Percentiles rank a stretch among this genome's conserved stretches.
Conservation (phyloP, 2,329 filamentous ascomycete species). For the Curvularia verruculosa region DNA sequence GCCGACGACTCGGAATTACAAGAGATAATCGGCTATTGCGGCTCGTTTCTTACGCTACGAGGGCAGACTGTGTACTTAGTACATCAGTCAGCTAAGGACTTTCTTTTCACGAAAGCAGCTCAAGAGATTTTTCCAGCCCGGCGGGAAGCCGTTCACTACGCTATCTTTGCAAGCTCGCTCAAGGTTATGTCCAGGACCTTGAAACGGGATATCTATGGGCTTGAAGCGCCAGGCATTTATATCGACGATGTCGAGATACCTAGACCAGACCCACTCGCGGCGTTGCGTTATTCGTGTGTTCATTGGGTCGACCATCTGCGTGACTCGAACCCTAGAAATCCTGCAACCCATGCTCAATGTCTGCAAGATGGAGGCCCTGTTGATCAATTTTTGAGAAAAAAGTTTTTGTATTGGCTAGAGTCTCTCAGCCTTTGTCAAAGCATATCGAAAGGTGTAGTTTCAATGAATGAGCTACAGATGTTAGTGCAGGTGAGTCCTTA, state of each 20-base stretch:
- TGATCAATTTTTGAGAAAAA: not conserved
- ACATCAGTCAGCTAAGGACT: constrained; percentile 42
- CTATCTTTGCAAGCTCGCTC: not conserved
- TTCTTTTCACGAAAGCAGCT: constrained; percentile 27
- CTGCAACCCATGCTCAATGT: not conserved
- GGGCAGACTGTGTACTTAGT: not conserved
- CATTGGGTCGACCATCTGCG: constrained; percentile 47
- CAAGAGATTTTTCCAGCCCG: constrained; percentile 14
- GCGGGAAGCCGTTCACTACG: not conserved
- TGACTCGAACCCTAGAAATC: constrained; percentile 12
- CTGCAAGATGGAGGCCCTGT: not conserved
- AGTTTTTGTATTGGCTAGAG: constrained; percentile 13
- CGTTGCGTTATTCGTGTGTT: constrained; percentile 36
- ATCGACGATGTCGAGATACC: not conserved
- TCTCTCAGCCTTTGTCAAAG: constrained; percentile 23
- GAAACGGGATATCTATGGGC: not conserved
- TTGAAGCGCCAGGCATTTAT: not conserved
- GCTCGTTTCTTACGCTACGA: constrained; percentile 37
- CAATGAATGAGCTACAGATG: constrained; percentile 4
- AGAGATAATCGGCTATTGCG: constrained; percentile 44
- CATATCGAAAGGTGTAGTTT: constrained; percentile 20
- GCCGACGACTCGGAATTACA: not conserved
- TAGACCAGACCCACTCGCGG: constrained; percentile 28
- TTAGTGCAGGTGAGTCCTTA: not conserved
- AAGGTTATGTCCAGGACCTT: not conserved